Conservation (phyloP, 768 basidiomycete genomes). For the Lentinula aciculospora region DNA sequence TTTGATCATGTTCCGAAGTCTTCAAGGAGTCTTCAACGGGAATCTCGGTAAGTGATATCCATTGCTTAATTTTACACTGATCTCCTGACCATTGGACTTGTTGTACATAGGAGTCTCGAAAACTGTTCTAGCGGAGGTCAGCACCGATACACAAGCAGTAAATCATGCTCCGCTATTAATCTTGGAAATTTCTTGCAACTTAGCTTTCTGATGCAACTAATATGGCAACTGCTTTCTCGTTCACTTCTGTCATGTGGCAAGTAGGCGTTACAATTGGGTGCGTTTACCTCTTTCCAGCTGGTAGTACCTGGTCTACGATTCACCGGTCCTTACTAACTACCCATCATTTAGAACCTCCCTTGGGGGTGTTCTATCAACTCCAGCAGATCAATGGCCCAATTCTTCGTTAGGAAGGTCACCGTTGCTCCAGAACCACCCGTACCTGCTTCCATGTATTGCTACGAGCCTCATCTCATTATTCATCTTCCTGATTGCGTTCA, state of each 20-base stretch:
- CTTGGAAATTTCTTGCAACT: not conserved
- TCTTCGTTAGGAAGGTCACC: constrained; percentile 6
- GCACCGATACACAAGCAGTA: not conserved
- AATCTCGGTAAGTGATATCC: constrained; percentile 1
- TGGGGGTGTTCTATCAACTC: constrained; percentile 14
- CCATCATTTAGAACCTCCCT: constrained; percentile 11
- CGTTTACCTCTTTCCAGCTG: not conserved
- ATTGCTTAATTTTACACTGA: not conserved
- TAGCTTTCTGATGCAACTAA: not conserved
- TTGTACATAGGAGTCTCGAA: not conserved
- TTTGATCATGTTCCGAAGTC: constrained; percentile 11
- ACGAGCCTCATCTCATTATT: constrained; percentile 10
- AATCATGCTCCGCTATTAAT: not conserved
- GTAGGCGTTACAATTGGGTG: not conserved
- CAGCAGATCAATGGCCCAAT: constrained; percentile 11
- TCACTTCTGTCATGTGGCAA: not conserved
- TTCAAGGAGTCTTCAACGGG: constrained; percentile 9
- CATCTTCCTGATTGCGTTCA: constrained; percentile 10
- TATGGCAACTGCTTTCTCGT: not conserved
- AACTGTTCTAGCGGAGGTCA: not conserved
- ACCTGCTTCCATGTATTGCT: constrained; percentile 15
- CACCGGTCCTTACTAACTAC: no score
- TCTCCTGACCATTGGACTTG: not conserved
- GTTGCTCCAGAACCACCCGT: constrained; percentile 13
- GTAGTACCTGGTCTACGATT: no score